Base-by-base conservation (phyloP, 1,284 basidiomycete species). In the Kalmanozyma brasiliensis region DNA sequence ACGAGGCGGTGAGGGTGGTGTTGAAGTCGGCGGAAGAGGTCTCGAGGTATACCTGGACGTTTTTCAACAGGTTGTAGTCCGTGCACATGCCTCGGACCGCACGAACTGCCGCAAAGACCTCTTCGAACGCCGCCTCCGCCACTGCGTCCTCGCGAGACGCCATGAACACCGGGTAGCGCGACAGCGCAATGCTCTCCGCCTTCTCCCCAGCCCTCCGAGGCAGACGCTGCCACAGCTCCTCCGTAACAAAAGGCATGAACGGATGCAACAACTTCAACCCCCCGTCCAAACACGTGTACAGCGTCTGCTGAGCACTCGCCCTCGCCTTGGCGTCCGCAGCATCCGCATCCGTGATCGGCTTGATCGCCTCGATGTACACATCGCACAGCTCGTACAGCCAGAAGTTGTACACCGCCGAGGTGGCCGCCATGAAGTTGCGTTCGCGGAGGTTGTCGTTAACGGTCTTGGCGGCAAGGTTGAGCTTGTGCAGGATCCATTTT, bases 301-400 rank as follows among this genome's bases (percentile, higher is more conserved):
- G 85, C 0, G 95, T 98, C 84, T 98, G 92, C 82, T 97, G 94
- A 13, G 94, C 92, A 8, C 94, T 97, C 45, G 85, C 86, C 52
- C 89, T 88, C 1, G 89, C 89, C 22, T 87, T 86, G 23, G 89
- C 87, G 67, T 95, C 93, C 6, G 91, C 91, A 8, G 73, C 73
- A 24, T 22, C 51, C 8, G 78, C 32, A 35, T 80, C 79, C 8
- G 76, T 78, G 88, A 98, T 91, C 1, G 94, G 93, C 84, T 98
- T 98, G 89, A 95, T 96, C 6, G 93, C 94, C 63, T 81, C 79
- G 29, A 98, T 98, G 85, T 95, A 98, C 44, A 98, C 94, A 80
- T 98, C 96, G 81, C 96, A 99, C 19, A 98, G 85, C 83, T 98
- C 95, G 83, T 98, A 96, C 49, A 98, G 84, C 95, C 96, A 99